A percentile compares a stretch with the other conserved stretches of the same genome.
phyloP scores from a whole-genome alignment of 2,329 filamentous ascomycete genomes.

The Arthrobotrys megalospora region DNA sequence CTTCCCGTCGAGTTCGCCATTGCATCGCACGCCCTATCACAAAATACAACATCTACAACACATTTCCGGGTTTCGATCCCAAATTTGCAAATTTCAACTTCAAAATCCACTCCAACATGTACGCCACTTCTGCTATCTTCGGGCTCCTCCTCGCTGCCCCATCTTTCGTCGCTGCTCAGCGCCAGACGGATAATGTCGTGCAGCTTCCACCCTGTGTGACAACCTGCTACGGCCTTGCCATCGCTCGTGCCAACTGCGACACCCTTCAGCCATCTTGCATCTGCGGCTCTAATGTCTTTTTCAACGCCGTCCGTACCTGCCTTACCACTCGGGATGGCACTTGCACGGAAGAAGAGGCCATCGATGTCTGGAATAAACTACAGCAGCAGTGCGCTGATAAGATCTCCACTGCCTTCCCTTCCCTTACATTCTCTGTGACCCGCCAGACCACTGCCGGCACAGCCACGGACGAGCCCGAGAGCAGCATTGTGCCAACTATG shows the following conservation, averaged over 20 bases:
- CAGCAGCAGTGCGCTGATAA: slow-evolving; percentile 54
- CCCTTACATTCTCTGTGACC: slow-evolving; percentile 30
- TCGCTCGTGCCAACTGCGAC: slow-evolving; percentile 55
- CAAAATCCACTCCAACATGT: slow-evolving; percentile 28
- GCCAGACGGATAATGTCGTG: slow-evolving; percentile 28
- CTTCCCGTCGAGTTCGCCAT: background rate
- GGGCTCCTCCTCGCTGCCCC: slow-evolving; percentile 17
- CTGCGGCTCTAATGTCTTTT: slow-evolving; percentile 54
- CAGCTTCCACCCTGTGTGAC: slow-evolving; percentile 49
- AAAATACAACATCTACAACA: slow-evolving; percentile 33
- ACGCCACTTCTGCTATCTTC: slow-evolving; percentile 21
- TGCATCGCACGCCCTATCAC: background rate
- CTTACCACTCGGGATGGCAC: slow-evolving; percentile 43
- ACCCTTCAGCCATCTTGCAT: slow-evolving; percentile 55
- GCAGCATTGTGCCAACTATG: slow-evolving; percentile 32
- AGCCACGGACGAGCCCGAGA: slow-evolving; percentile 12
- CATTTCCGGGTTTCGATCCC: background rate
- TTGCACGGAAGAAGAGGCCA: slow-evolving; percentile 39
- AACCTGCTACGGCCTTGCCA: slow-evolving; percentile 48
- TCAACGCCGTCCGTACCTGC: slow-evolving; percentile 46
- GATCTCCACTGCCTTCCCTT: slow-evolving; percentile 38
- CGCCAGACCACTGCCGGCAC: slow-evolving; percentile 21
- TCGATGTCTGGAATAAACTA: slow-evolving; percentile 46
- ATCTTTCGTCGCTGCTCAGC: slow-evolving; percentile 30
- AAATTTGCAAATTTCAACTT: no score